Conservation (phyloP, 805 yeast genomes). For the Candida schatavii region DNA sequence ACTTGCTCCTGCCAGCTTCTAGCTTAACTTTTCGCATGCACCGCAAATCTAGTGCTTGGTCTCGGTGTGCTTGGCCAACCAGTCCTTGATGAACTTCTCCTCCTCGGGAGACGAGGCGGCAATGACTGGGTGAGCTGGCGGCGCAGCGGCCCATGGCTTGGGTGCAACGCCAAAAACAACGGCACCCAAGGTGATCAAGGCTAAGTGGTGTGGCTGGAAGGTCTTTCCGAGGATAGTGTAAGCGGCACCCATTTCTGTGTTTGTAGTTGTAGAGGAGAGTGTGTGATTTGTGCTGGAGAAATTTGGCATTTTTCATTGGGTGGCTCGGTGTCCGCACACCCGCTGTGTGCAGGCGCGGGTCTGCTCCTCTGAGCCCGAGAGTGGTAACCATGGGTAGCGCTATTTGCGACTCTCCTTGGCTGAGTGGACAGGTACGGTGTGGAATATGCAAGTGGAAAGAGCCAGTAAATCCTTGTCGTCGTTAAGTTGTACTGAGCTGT, state of each 20-base stretch:
- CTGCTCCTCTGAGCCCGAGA: too few relatives aligned
- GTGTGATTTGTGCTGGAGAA: background rate
- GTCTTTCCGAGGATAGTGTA: conserved; percentile 82
- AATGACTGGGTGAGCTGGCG: conserved; percentile 63
- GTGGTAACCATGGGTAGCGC: too few relatives aligned
- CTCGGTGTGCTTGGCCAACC: conserved; percentile 54
- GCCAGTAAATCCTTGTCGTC: too few relatives aligned
- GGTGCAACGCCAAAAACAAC: conserved; percentile 64
- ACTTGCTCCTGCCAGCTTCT: too few relatives aligned
- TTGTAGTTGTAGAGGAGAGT: background rate
- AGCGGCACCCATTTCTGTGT: conserved; percentile 68
- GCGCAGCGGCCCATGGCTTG: conserved; percentile 68
- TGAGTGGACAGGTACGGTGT: too few relatives aligned
- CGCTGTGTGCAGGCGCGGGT: conserved; percentile 7
- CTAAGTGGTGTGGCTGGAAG: conserved; percentile 78
- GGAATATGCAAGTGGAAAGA: too few relatives aligned
- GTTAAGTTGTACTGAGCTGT: too few relatives aligned
- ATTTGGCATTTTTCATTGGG: conserved; percentile 8
- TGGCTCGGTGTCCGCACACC: background rate
- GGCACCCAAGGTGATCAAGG: conserved; percentile 75
- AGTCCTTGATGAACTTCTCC: conserved; percentile 71
- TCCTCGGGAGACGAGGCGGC: conserved; percentile 83
- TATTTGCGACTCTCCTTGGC: too few relatives aligned
- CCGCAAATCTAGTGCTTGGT: conserved; percentile 12
- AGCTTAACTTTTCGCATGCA: background rate